Evolutionary conservation across 1,284 basidiomycete genomes (phyloP).

Genomic region (Calocybe gambosa): DNA sequence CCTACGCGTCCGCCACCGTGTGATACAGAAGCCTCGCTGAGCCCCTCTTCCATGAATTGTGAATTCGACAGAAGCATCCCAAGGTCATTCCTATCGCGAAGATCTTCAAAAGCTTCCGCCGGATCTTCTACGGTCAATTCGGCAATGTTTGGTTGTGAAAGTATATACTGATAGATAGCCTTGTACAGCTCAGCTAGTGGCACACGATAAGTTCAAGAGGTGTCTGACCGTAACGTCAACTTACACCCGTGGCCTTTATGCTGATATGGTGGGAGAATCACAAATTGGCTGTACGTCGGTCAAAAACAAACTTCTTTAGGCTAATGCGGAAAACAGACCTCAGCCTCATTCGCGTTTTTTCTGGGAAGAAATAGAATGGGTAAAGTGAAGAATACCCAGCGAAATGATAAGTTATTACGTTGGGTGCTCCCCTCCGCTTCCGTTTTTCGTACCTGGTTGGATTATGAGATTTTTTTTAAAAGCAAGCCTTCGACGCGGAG

Average conservation of each 20-base stretch:
- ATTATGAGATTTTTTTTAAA: no score
- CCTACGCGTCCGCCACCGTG: constrained; percentile 46
- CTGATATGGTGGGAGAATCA: constrained; percentile 90
- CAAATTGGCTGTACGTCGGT: constrained; percentile 69
- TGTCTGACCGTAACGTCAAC: constrained; percentile 23
- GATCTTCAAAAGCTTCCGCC: constrained; percentile 91
- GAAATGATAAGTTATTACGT: constrained; percentile 76
- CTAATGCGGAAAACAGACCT: constrained; percentile 44
- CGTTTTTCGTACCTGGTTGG: constrained; percentile 74
- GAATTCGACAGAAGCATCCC: constrained; percentile 66
- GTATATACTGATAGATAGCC: constrained; percentile 77
- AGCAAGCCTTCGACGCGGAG: constrained; percentile 7
- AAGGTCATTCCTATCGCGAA: constrained; percentile 90
- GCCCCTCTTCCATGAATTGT: constrained; percentile 62
- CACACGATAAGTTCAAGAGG: constrained; percentile 1
- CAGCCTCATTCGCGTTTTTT: constrained; percentile 76
- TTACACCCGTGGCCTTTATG: constrained; percentile 85
- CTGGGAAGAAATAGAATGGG: constrained; percentile 91
- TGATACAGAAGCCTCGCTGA: constrained; percentile 37
- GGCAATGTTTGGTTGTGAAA: constrained; percentile 62
- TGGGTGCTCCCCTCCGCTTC: constrained; percentile 45
- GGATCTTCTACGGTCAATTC: constrained; percentile 98
- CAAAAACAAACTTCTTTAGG: neutral
- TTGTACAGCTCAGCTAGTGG: constrained; percentile 78
- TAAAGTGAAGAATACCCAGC: constrained; percentile 89